Conservation (phyloP, 2,329 filamentous ascomycete genomes). For the Aspergillus luchuensis region DNA sequence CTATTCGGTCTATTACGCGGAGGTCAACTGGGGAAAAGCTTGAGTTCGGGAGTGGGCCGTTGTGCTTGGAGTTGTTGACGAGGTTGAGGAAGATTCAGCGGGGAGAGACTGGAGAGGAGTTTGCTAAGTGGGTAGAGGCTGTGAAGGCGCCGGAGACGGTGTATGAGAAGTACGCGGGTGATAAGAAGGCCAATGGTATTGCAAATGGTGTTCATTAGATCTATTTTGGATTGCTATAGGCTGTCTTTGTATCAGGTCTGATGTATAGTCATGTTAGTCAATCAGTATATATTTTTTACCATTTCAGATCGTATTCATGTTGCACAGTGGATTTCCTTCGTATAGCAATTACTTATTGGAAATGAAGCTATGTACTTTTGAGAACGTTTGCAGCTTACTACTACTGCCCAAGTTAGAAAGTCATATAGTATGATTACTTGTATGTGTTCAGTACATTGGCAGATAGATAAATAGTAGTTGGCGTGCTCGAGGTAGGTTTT, state of each 20-base stretch:
- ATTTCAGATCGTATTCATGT: neutral
- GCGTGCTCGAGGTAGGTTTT: no score
- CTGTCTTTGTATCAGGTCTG: no score
- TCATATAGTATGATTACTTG: no score
- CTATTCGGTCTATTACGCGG: constrained; percentile 8
- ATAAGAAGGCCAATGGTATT: neutral
- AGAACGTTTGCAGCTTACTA: no score
- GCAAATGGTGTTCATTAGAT: neutral
- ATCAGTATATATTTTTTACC: no score
- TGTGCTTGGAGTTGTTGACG: constrained; percentile 1
- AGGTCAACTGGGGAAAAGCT: neutral
- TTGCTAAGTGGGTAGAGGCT: neutral
- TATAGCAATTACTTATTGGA: no score
- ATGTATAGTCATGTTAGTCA: neutral
- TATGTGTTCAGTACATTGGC: no score
- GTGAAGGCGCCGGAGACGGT: constrained; percentile 1
- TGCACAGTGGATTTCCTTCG: neutral
- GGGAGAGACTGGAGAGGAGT: neutral
- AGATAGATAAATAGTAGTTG: no score
- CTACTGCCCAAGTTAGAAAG: no score
- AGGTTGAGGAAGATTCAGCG: neutral
- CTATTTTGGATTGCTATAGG: no score
- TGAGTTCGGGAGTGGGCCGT: neutral
- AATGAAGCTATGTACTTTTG: no score
- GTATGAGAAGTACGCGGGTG: neutral